Base-by-base conservation (phyloP, 805 yeast species). In the Candida parachauliodes region DNA sequence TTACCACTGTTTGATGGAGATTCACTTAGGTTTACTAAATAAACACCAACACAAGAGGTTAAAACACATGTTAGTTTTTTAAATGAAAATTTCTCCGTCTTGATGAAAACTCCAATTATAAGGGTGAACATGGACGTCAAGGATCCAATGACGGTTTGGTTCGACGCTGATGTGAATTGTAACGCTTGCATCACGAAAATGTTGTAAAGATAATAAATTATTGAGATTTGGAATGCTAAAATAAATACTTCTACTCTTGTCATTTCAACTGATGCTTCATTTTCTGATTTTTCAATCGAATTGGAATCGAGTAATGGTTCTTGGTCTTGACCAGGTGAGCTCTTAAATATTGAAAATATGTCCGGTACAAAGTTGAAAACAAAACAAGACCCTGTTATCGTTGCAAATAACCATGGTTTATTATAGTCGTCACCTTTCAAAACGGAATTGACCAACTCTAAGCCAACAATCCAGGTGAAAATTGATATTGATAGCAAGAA, bases 121-220 rank as follows among this genome's bases (percentile, higher is more conserved):
- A 76, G 54, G 0, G 79, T 72, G 49, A 73, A 76, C 3, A 74
- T 60, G 10, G 79, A 70, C 3, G 79, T 65, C 1, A 77, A 68
- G 2, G 79, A 68, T 5, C 77, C 66, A 12, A 76, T 49, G 8
- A 75, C 70, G 0, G 79, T 70, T 45, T 68, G 75, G 46, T 73
- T 74, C 15, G 79, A 69, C 0, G 79, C 77, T 8, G 76, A 65
- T 0, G 81, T 76, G 47, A 62, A 76, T 43, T 62, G 61, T 31
- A 76, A 57, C 2, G 74, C 57, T n/a, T 55, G 37, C 52, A 73
- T 60, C 3, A 60, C 70, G 40, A 62, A 56, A 8, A 62, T 46
- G 39, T 73, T 72, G 48, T 65, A 70, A 3, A 52, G 28, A 37
- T 56, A 67, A 48, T 76, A 76, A 7, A 74, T 58, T 2, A 63